Conservation (phyloP, 176 grass and related monocot genomes). For the Ensete glaucum region DNA sequence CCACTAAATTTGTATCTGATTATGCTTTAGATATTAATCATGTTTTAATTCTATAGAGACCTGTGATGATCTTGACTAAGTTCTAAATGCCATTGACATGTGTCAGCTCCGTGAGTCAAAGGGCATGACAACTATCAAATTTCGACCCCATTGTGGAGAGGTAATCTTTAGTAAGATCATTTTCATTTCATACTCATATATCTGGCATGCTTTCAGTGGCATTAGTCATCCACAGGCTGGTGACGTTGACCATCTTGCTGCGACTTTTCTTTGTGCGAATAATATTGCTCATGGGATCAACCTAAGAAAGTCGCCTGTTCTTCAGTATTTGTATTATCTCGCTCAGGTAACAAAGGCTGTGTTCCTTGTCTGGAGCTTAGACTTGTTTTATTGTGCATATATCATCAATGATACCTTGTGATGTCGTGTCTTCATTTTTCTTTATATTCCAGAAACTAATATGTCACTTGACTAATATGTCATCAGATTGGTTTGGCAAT, state of each 20-base stretch:
- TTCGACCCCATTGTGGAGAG: slow-evolving; percentile 91
- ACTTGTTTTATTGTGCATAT: neutral
- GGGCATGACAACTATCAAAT: slow-evolving; percentile 88
- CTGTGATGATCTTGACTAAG: neutral
- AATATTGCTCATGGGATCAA: slow-evolving; percentile 96
- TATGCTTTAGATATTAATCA: neutral
- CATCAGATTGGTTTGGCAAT: slow-evolving; percentile 90
- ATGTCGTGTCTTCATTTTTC: neutral
- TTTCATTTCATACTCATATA: neutral
- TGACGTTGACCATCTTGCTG: slow-evolving; percentile 82
- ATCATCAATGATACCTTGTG: neutral
- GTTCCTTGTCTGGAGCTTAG: neutral
- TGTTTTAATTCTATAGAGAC: neutral
- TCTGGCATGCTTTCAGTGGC: slow-evolving; percentile 17
- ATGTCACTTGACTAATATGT: slow-evolving; percentile 4
- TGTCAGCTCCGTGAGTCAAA: slow-evolving; percentile 76
- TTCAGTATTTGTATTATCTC: slow-evolving; percentile 90
- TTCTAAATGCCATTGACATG: neutral
- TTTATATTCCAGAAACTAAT: neutral
- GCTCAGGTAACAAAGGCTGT: slow-evolving; percentile 59
- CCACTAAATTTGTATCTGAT: slow-evolving; percentile 21
- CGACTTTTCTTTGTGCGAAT: slow-evolving; percentile 68
- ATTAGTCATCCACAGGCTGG: slow-evolving; percentile 63
- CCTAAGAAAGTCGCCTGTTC: slow-evolving; percentile 82
- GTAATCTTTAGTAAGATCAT: slow-evolving; percentile 27